Base-by-base conservation (phyloP, 495 filamentous ascomycete species). In the Aspergillus kassunensis region DNA sequence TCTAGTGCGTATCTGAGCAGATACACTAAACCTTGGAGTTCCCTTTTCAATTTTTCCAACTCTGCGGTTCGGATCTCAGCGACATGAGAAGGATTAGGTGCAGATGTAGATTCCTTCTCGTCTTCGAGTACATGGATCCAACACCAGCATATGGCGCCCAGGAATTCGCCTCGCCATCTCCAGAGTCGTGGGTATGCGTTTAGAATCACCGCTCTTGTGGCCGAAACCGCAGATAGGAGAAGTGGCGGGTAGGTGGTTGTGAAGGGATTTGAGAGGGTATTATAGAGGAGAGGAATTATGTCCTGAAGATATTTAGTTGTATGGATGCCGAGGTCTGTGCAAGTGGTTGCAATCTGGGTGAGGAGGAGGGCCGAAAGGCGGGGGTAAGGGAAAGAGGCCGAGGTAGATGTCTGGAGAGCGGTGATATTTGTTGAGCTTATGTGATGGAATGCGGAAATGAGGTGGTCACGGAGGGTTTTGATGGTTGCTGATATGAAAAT, bases 251-350 rank as follows among this genome's bases (percentile, higher is more conserved):
- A 66, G 3, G 79, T 75, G 0, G 76, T 75, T 2, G 78, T 83
- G 55, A 96, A 89, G 1, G 90, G 88, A 44, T 87, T 84, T 0
- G 76, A 66, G 16, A 97, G 67, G 8, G 86, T 81, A 31, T 67
- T 68, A 11, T 80, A 81, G 4, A 95, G 59, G 33, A 91, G 66
- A 0, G 88, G 86, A 5, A 95, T 64, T 16, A 92, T 57, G 34
- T 86, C 79, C 74, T 88, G 66, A 13, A 97, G 78, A 61, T 96
- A 86, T 57, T 88, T 88, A 7, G 84, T 85, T 2, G 81, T 72
- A 60, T 84, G 75, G 33, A 95, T 77, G 13, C 80, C 85, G 60
- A 96, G 75, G 21, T 77, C 77, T 0, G 68, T 51, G 9, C 91
- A 48, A 2, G 92, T 58, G 4, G 59, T 54, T 1, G 56, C 37